Conservation (phyloP, 2,329 filamentous ascomycete species). For the Fusarium palustre region DNA sequence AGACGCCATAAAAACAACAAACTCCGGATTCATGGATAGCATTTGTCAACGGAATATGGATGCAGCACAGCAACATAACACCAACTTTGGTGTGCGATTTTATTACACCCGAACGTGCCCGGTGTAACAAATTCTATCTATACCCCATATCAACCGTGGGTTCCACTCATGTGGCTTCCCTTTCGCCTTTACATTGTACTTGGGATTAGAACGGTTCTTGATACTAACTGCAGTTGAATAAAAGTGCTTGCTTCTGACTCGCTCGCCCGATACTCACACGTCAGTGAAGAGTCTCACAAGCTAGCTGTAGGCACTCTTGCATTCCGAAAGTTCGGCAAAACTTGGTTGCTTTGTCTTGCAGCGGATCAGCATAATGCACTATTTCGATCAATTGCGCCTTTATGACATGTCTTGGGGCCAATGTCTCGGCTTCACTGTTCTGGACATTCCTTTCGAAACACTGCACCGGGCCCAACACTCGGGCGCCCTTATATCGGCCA, state of each 20-base stretch:
- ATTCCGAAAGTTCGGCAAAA: conserved; percentile 2
- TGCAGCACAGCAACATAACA: neutral
- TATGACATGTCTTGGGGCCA: neutral
- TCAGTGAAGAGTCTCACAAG: neutral
- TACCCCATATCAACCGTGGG: neutral
- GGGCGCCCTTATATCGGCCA: conserved; percentile 7
- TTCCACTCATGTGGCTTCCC: neutral
- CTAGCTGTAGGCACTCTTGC: neutral
- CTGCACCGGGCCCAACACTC: conserved; percentile 6
- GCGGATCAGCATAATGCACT: neutral
- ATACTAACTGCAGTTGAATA: neutral
- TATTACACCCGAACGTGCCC: neutral
- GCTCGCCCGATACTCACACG: neutral
- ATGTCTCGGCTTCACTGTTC: conserved; percentile 23
- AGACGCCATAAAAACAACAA: conserved; percentile 15
- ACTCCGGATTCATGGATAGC: neutral
- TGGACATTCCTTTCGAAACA: neutral
- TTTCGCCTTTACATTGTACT: neutral
- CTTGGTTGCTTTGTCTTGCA: neutral
- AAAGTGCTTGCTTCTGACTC: neutral
- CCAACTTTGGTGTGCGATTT: neutral
- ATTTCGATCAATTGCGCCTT: neutral
- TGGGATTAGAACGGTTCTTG: neutral
- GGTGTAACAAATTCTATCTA: neutral
- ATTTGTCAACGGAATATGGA: neutral